A percentile compares a stretch with the other conserved stretches of the same genome.
These are phyloP conservation scores for Tuber calosporum DNA, from an alignment of 495 filamentous ascomycete species.

Conservation along the genomic window DNA sequence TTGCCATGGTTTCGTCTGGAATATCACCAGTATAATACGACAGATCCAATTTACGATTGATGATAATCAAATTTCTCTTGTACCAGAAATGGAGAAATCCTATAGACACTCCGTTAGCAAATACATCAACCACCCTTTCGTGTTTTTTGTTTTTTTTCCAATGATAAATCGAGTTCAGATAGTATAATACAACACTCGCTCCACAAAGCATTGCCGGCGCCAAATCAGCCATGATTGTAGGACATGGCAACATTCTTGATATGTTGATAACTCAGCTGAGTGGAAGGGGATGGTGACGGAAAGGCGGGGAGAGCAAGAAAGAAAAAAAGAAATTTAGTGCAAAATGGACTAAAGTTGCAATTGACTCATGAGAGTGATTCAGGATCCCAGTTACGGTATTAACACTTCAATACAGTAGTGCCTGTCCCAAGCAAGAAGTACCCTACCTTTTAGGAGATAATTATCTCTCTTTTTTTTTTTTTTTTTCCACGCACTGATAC, in stretches of 20 bases:
- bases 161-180: neutral
- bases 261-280: neutral
- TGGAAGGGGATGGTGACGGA: neutral
- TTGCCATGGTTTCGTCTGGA: slow-evolving; percentile 42
- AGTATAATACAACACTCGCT: neutral
- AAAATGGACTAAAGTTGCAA: neutral
- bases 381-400: neutral
- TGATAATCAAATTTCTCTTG: slow-evolving; percentile 37
- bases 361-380: neutral
- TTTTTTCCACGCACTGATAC: neutral
- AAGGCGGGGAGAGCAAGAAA: neutral
- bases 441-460: neutral
- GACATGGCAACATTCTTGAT: neutral
- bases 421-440: neutral
- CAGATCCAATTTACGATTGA: slow-evolving; percentile 40
- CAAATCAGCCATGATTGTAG: neutral
- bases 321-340: neutral
- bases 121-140: too few species aligned
- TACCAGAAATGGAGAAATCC: slow-evolving; percentile 41
- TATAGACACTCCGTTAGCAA: slow-evolving; percentile 24
- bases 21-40: slow-evolving; percentile 39
- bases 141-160: neutral
- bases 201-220: neutral
- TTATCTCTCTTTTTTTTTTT: too few species aligned
- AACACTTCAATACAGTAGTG: neutral